Evolutionary conservation across 495 filamentous ascomycete genomes (phyloP).

Genomic region (Aspergillus heteromorphus): DNA sequence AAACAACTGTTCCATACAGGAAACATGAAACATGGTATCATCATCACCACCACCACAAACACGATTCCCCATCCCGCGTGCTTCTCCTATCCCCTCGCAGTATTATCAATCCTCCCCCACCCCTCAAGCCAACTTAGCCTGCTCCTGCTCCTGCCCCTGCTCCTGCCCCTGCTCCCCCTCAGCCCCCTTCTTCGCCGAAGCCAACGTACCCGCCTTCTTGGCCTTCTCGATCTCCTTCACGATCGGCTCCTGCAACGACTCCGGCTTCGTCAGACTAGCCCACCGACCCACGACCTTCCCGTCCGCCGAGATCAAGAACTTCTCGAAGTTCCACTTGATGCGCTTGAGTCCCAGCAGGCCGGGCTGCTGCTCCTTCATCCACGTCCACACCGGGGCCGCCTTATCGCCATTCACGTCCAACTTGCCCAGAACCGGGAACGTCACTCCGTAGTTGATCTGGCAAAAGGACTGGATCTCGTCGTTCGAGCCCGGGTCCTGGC

Average conservation of each 20-base stretch:
- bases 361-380: constrained; percentile 80
- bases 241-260: constrained; percentile 66
- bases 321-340: constrained; percentile 98
- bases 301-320: constrained; percentile 85
- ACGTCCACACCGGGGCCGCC: constrained; percentile 76
- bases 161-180: constrained; percentile 6
- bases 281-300: constrained; percentile 77
- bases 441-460: constrained; percentile 90
- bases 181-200: constrained; percentile 19
- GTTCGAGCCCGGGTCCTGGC: constrained; percentile 81
- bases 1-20: not conserved
- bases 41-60: not conserved
- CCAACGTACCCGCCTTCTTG: constrained; percentile 26
- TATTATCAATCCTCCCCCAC: no score
- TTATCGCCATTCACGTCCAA: constrained; percentile 84
- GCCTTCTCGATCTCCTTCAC: constrained; percentile 64
- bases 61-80: not conserved
- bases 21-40: constrained; percentile 8
- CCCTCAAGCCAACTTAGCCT: not conserved
- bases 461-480: constrained; percentile 92
- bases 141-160: constrained; percentile 6
- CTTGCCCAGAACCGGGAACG: constrained; percentile 88
- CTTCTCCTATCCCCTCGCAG: no score
- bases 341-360: constrained; percentile 80
- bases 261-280: constrained; percentile 83